These are phyloP conservation scores for Cicer chorassanicum DNA, from an alignment of 306 rosid species.

Conservation along the genomic window DNA sequence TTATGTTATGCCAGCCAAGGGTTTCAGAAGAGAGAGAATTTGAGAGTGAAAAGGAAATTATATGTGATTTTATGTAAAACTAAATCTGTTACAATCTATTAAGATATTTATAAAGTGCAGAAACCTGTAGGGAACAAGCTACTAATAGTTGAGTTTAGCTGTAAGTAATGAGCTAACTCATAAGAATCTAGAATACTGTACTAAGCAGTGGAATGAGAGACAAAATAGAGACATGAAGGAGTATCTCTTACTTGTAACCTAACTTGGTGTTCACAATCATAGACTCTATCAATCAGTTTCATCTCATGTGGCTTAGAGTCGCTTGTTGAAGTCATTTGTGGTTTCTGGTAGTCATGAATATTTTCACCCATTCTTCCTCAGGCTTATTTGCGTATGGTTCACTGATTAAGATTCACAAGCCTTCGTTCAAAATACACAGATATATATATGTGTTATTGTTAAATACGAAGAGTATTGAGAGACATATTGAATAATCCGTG, in stretches of 20 bases:
- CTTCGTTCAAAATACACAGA: neutral
- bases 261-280: neutral
- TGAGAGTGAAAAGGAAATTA: neutral
- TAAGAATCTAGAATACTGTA: neutral
- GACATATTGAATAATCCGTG: too few species aligned
- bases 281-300: neutral
- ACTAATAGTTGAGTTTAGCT: neutral
- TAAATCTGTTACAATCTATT: neutral
- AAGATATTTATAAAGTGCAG: neutral
- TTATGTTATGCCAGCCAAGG: neutral
- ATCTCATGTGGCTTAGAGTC: neutral
- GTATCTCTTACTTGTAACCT: constrained; percentile 1
- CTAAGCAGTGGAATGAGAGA: neutral
- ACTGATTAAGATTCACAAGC: constrained; percentile 25
- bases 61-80: neutral
- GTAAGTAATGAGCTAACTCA: neutral
- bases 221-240: neutral
- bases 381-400: constrained; percentile 15
- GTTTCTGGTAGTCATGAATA: constrained; percentile 16
- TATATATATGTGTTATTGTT: constrained; percentile 10
- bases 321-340: constrained; percentile 28
- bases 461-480: too few species aligned
- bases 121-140: neutral
- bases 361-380: constrained; percentile 2
- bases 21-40: constrained; percentile 6